These are phyloP conservation scores for Thielaviopsis cerberus DNA, from an alignment of 2,329 filamentous ascomycete genomes.

Conservation along the genomic window DNA sequence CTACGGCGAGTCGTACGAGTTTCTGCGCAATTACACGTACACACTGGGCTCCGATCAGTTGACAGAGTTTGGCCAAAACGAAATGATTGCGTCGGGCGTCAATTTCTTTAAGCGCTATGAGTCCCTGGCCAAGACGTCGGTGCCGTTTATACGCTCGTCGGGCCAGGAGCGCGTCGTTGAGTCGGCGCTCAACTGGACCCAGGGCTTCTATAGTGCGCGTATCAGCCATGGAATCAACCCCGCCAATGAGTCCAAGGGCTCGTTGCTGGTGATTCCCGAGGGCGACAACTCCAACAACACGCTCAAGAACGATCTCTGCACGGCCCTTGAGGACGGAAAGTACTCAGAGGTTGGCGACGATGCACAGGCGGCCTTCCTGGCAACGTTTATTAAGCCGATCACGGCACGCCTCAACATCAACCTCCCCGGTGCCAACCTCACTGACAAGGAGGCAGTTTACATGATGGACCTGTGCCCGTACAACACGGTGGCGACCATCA, in stretches of 20 bases:
- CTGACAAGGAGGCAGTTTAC: slow-evolving; percentile 40
- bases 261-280: slow-evolving; percentile 54
- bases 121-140: slow-evolving; percentile 33
- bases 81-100: slow-evolving; percentile 56
- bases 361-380: slow-evolving; percentile 39
- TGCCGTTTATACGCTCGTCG: slow-evolving; percentile 55
- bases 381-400: slow-evolving; percentile 48
- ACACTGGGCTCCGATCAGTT: slow-evolving; percentile 50
- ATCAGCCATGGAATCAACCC: slow-evolving; percentile 20
- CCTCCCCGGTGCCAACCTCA: slow-evolving; percentile 49
- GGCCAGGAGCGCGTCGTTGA: slow-evolving; percentile 52
- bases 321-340: slow-evolving; percentile 45
- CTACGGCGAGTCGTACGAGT: slow-evolving; percentile 47
- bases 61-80: slow-evolving; percentile 44
- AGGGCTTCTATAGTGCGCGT: slow-evolving; percentile 45
- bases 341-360: slow-evolving; percentile 27
- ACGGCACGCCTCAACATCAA: slow-evolving; percentile 48
- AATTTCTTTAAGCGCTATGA: slow-evolving; percentile 61
- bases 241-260: slow-evolving; percentile 28
- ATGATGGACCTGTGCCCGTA: slow-evolving; percentile 86
- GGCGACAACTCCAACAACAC: slow-evolving; percentile 55
- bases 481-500: slow-evolving; percentile 48
- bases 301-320: slow-evolving; percentile 55
- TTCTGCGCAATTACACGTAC: slow-evolving; percentile 56
- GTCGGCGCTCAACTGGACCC: slow-evolving; percentile 57